phyloP scores from a whole-genome alignment of 1,284 basidiomycete genomes.

The Malassezia globosa region DNA sequence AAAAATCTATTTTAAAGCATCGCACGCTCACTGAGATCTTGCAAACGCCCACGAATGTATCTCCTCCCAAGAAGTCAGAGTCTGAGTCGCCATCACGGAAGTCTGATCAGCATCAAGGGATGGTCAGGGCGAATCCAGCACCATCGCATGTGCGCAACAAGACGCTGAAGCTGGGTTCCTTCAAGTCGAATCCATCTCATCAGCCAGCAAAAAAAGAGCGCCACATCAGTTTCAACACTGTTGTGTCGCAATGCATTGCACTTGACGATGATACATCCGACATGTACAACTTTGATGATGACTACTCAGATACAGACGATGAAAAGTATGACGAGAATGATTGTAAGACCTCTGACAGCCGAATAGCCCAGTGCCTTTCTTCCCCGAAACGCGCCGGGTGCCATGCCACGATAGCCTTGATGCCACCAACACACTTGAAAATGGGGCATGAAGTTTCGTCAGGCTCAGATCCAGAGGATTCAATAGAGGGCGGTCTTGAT shows the following conservation, averaged over 20 bases:
- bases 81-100: background rate
- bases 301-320: conserved; percentile 38
- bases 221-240: conserved; percentile 95
- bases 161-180: conserved; percentile 1
- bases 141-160: background rate
- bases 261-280: conserved; percentile 51
- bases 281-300: conserved; percentile 22
- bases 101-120: background rate
- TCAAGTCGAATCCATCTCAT: background rate
- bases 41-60: conserved; percentile 46
- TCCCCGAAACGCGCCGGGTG: conserved; percentile 44
- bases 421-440: conserved; percentile 86
- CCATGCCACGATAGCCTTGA: conserved; percentile 69
- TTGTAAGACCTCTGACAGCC: conserved; percentile 51
- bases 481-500: conserved; percentile 1
- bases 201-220: conserved; percentile 49
- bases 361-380: background rate
- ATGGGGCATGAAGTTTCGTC: conserved; percentile 49
- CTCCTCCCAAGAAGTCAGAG: background rate
- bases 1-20: conserved; percentile 90
- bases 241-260: conserved; percentile 95
- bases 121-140: background rate
- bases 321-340: conserved; percentile 50
- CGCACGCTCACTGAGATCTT: conserved; percentile 84
- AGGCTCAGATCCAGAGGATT: background rate